phyloP scores from a whole-genome alignment of 805 yeast genomes.

The Candida easanensis region DNA sequence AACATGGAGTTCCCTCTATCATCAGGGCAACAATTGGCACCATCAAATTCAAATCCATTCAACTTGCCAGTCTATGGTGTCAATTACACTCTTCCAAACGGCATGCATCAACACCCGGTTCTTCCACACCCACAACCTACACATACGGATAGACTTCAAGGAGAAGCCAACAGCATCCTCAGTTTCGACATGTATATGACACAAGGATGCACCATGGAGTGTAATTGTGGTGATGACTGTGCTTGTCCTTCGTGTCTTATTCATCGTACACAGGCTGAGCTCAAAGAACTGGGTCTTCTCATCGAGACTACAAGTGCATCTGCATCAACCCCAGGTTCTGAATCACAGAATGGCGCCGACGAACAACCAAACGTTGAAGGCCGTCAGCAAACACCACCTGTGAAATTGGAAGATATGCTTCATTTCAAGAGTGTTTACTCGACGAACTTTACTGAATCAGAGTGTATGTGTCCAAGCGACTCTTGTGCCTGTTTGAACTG shows the following conservation, averaged over 20 bases:
- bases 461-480: slow-evolving; percentile 18
- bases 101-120: background rate
- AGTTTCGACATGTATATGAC: slow-evolving; percentile 17
- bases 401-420: background rate
- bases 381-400: background rate
- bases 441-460: slow-evolving; percentile 10
- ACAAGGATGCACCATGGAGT: slow-evolving; percentile 23
- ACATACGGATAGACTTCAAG: background rate
- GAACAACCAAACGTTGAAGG: too few relatives aligned
- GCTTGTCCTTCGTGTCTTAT: slow-evolving; percentile 25
- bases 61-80: slow-evolving; percentile 7
- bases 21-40: background rate
- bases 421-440: background rate
- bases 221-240: slow-evolving; percentile 26
- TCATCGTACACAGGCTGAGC: slow-evolving; percentile 26
- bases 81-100: background rate
- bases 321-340: background rate
- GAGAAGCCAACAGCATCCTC: background rate
- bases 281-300: slow-evolving; percentile 19
- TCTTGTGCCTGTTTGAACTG: slow-evolving; percentile 15
- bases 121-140: background rate
- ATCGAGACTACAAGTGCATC: background rate
- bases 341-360: too few relatives aligned
- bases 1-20: background rate
- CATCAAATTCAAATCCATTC: background rate